Base-by-base conservation (phyloP, 2,329 filamentous ascomycete genomes). In the Emydomyces testavorans region DNA sequence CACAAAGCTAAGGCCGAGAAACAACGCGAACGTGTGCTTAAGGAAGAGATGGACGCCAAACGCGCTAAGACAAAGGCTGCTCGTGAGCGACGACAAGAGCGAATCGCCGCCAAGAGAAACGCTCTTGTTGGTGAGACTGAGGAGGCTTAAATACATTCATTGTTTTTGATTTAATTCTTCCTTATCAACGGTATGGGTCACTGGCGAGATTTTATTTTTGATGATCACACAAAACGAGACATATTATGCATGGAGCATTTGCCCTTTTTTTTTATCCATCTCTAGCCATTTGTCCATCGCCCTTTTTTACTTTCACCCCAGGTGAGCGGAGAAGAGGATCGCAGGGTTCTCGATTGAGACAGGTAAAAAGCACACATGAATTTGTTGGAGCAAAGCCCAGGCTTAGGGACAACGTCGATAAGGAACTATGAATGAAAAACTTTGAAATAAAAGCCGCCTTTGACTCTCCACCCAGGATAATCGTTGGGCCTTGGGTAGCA, bases 1-100 rank as follows among this genome's bases (percentile, higher is more conserved):
- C 92, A 98, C 85, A 93, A 89, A 76, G 92, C 92, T 77, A 98
- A 98, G 86, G 92, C 92, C 65, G 92, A 98, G 86, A 93, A 94
- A 79, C 80, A 81, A 60, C 92, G 92, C 74, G 92, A 96, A 84
- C 82, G 82, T 75, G 75, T 82, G 67, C 81, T 98, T 74, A 90
- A 94, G 84, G 89, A 96, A 71, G 89, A 96, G 79, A 98, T 98
- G 92, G 92, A 96, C 71, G 87, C 85, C 79, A 96, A 94, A 83
- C 88, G 92, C 77, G 87, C 88, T 72, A 95, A 94, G 88, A 96
- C 88, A 82, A 96, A 95, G 89, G 92, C 92, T 69, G 92, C 92
- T 65, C 88, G 92, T 76, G 92, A 96, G 84, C 84, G 92, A 79
- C 92, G 92, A 83, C 75, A 82, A 74, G 87, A 94, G 79, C 85